Evolutionary conservation across 805 yeast species (phyloP).

Genomic region (Kazachstania martiniae): DNA sequence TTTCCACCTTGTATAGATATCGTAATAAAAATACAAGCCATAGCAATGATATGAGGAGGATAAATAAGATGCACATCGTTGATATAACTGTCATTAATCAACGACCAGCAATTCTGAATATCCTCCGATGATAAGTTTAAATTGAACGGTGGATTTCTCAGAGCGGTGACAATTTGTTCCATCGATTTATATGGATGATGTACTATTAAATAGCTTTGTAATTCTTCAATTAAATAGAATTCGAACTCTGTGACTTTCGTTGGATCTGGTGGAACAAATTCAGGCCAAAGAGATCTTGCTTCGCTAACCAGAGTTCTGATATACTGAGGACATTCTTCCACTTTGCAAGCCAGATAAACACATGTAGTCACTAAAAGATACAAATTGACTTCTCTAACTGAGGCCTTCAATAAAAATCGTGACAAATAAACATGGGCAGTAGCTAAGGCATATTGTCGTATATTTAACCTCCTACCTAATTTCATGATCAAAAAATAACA

Average conservation of each 20-base stretch:
- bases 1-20: conserved; percentile 27
- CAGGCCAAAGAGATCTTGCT: conserved; percentile 90
- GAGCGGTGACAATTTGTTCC: conserved; percentile 38
- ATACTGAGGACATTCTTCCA: conserved; percentile 93
- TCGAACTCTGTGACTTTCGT: conserved; percentile 92
- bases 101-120: conserved; percentile 78
- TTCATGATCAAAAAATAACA: conserved; percentile 66
- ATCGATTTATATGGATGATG: conserved; percentile 68
- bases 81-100: conserved; percentile 79
- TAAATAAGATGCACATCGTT: conserved; percentile 74
- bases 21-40: conserved; percentile 72
- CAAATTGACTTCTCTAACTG: conserved; percentile 70
- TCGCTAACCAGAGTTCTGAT: conserved; percentile 74
- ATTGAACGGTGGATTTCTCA: conserved; percentile 26
- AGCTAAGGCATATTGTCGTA: conserved; percentile 75
- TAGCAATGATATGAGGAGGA: conserved; percentile 85
- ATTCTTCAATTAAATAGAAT: conserved; percentile 82
- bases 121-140: conserved; percentile 46
- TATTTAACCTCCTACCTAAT: conserved; percentile 65
- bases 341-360: conserved; percentile 81
- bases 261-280: conserved; percentile 81
- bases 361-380: conserved; percentile 77
- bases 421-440: conserved; percentile 80
- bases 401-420: conserved; percentile 64
- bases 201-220: conserved; percentile 58